Conservation (phyloP, 1,284 basidiomycete genomes). For the Hypsizygus ulmarius region DNA sequence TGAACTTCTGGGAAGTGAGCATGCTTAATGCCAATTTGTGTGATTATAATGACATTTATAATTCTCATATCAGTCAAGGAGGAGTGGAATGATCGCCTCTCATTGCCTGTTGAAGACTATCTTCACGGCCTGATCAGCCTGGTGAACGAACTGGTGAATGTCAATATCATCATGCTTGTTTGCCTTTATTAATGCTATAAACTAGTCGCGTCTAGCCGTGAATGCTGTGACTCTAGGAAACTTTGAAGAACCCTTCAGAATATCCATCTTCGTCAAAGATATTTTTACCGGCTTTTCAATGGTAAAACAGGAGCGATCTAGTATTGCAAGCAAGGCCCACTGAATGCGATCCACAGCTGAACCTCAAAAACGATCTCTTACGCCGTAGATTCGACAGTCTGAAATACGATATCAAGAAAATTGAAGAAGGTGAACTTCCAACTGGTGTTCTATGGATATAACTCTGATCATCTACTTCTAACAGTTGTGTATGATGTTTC, state of each 20-base stretch:
- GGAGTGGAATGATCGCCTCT: slow-evolving; percentile 68
- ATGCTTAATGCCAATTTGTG: slow-evolving; percentile 10
- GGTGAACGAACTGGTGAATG: slow-evolving; percentile 70
- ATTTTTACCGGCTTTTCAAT: slow-evolving; percentile 80
- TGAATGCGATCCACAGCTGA: too few species aligned
- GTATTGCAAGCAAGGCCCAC: too few species aligned
- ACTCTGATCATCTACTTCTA: slow-evolving; percentile 9
- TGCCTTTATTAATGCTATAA: slow-evolving; percentile 8
- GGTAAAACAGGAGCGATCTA: too few species aligned
- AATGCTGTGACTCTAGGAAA: slow-evolving; percentile 82
- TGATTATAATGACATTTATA: slow-evolving; percentile 10
- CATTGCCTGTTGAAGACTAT: slow-evolving; percentile 77
- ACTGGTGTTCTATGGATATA: slow-evolving; percentile 2
- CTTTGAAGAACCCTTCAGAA: slow-evolving; percentile 76
- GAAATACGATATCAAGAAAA: slow-evolving; percentile 87
- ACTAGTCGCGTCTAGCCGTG: slow-evolving; percentile 75
- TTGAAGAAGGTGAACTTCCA: slow-evolving; percentile 73
- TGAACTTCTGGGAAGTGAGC: slow-evolving; percentile 62
- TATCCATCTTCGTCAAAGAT: slow-evolving; percentile 81
- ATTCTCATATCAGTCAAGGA: slow-evolving; percentile 50
- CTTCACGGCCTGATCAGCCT: slow-evolving; percentile 80
- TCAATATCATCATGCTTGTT: background rate
- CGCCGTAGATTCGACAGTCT: slow-evolving; percentile 79
- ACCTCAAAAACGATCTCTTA: slow-evolving; percentile 82
- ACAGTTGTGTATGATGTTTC: slow-evolving; percentile 85